Conservation (phyloP, 1,284 basidiomycete species). For the Boletus smithii region DNA sequence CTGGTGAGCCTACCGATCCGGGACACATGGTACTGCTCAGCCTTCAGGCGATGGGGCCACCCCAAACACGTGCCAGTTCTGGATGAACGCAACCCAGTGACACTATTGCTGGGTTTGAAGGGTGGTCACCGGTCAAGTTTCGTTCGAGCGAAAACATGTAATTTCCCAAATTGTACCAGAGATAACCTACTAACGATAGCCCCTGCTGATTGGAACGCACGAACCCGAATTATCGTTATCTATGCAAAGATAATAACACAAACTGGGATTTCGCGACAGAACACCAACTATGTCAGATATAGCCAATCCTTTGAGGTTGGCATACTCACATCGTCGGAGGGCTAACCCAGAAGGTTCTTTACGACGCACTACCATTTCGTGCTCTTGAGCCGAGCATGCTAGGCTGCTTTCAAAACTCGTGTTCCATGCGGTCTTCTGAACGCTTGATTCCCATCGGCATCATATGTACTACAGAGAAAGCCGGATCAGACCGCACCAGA, state of each 20-base stretch:
- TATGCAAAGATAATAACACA: conserved; percentile 1
- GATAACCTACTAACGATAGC: conserved; percentile 3
- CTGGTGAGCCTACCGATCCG: conserved; percentile 1
- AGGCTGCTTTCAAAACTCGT: conserved; percentile 3
- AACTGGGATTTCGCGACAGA: background rate
- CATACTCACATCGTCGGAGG: conserved; percentile 3
- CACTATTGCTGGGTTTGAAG: background rate
- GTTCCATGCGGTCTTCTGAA: conserved; percentile 4
- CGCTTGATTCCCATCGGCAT: conserved; percentile 7
- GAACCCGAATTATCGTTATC: background rate
- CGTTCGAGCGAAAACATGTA: background rate
- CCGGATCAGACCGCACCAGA: background rate
- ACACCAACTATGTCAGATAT: background rate
- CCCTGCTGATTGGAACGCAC: too few relatives aligned
- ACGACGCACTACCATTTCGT: background rate
- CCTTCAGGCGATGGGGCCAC: conserved; percentile 1
- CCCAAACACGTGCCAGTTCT: conserved; percentile 7
- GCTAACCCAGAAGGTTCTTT: too few relatives aligned
- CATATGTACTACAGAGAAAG: too few relatives aligned
- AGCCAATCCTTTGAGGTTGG: too few relatives aligned
- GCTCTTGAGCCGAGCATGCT: background rate
- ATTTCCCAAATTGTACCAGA: conserved; percentile 2
- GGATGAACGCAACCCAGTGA: conserved; percentile 1
- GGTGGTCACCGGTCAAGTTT: background rate
- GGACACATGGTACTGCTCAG: conserved; percentile 6